Evolutionary conservation across 2,329 filamentous ascomycete genomes (phyloP), one percentile per base, ranked within the genome.

Genomic region (Cercospora sp.): DNA sequence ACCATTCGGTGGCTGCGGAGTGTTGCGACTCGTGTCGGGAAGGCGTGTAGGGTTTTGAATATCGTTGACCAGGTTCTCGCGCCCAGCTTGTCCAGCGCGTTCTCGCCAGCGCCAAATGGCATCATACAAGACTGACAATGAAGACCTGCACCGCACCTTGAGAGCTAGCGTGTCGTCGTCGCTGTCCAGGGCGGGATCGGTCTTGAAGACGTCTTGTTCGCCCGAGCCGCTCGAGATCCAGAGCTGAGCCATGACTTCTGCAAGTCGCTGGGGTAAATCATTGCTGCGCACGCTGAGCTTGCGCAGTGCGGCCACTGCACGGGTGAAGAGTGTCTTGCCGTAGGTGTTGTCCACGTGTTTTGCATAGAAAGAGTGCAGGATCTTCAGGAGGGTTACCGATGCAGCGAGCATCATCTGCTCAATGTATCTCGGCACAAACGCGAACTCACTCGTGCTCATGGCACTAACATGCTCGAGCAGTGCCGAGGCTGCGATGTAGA

Each of bases 341-440:
- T 88, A 84, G 42, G 89, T 85, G 66, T 87, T 88, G 72, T 93
- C 90, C 65, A 91, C 88, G n/a, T 89, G 88, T 72, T 86, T 86
- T 48, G 89, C 85, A 73, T 94, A 94, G 20, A 91, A 93, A 60
- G 89, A 88, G 80, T 94, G 89, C 66, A 94, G 84, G 75, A 91
- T 81, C 73, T 94, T 94, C 69, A 94, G 84, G 59, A 95, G 82
- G 1, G 91, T 89, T 74, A 93, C 93, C 3, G 90, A 89, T 5
- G 90, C 91, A 2, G 91, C 91, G n/a, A 94, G 88, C 66, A 93
- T 87, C 90, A 94, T 94, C 79, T 94, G 91, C 76, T 93, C 89
- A 63, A 94, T 87, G 78, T 94, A 94, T 77, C 77, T 72, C 90
- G 92, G 71, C 87, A 91, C 89, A 60, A 86, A 85, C 30, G 93